Base-by-base conservation (phyloP, 176 grass and related monocot species). In the Echinochloa phyllopogon region DNA sequence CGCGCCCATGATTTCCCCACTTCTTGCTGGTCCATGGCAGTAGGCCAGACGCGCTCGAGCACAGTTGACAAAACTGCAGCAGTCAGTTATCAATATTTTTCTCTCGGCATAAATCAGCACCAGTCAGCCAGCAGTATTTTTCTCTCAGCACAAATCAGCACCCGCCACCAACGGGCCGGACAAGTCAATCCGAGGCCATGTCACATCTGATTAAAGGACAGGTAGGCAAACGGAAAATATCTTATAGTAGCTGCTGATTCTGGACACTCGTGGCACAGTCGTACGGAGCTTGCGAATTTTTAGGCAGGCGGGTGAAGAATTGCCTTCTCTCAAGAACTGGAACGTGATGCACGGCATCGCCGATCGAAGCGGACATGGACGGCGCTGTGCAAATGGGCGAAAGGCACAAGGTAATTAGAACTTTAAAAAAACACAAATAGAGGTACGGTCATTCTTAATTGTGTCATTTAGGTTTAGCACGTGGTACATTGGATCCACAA, bases 301-400 rank as follows among this genome's bases (percentile, higher is more conserved):
- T 61, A n/a, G 65, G 78, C n/a, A n/a, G 65, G 78, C n/a, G 50
- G 14, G 55, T 50, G 41, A 17, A 29, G 45, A 21, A 23, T 20
- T 65, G 18, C 50, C 50, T 82, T 12, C 12, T 43, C 7, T 37
- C 20, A 20, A 0, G 41, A 40, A 74, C 43, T 15, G 29, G 13
- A 51, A 41, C 82, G 71, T 84, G 82, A 52, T 53, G 71, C 82
- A 76, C 71, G 44, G 33, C 58, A 5, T 9, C 53, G 40, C 11
- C 4, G 13, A n/a, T 44, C 10, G 56, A 55, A 52, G 70, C 40
- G 16, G 48, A 42, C 10, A 4, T 10, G 3, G 63, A 40, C 75
- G 56, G 6, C 8, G 49, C 12, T 10, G 29, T 55, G 72, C 6
- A 23, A 25, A 16, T 77, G 6, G 33, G 11, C 23, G 12, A 70